Percentiles rank a stretch among this genome's conserved stretches.
Evolutionary conservation across 2,329 filamentous ascomycete species (phyloP).

Genomic region (Penicillium sp.): DNA sequence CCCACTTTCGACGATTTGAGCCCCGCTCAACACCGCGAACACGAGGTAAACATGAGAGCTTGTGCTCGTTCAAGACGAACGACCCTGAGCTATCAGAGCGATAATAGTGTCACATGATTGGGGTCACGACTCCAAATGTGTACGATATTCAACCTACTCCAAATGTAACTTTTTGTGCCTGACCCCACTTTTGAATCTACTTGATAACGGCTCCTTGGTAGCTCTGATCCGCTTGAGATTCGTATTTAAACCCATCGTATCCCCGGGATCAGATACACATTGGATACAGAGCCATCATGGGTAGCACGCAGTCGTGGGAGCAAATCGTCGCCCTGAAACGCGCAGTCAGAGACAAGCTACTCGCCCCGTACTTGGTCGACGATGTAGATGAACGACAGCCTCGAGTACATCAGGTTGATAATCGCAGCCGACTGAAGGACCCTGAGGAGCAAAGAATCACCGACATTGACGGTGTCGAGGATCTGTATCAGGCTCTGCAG

Average conservation of each 20-base stretch:
- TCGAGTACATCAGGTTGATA: conserved; percentile 20
- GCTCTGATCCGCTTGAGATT: not conserved
- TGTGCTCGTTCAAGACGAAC: too few relatives aligned
- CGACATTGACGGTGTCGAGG: conserved; percentile 27
- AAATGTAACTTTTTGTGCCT: not conserved
- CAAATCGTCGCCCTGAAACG: conserved; percentile 30
- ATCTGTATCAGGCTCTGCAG: conserved; percentile 20
- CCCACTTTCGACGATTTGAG: conserved; percentile 1
- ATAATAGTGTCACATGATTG: not conserved
- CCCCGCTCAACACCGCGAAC: not conserved
- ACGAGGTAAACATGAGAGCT: not conserved
- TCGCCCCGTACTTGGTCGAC: conserved; percentile 27
- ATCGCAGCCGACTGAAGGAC: conserved; percentile 24
- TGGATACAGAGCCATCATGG: conserved; percentile 11
- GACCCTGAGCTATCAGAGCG: not conserved
- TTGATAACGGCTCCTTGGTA: conserved; percentile 4
- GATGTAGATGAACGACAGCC: conserved; percentile 26
- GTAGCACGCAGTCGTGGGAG: conserved; percentile 25
- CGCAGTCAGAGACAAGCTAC: conserved; percentile 21
- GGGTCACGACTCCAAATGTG: not conserved
- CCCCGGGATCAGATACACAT: not conserved
- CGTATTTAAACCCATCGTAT: not conserved
- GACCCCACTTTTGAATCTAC: conserved; percentile 7
- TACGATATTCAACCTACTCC: not conserved
- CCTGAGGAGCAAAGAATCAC: conserved; percentile 27